A percentile compares a stretch with the other conserved stretches of the same genome.
These are phyloP conservation scores for Podospora appendiculata DNA, from an alignment of 495 filamentous ascomycete genomes.

Conservation along the genomic window DNA sequence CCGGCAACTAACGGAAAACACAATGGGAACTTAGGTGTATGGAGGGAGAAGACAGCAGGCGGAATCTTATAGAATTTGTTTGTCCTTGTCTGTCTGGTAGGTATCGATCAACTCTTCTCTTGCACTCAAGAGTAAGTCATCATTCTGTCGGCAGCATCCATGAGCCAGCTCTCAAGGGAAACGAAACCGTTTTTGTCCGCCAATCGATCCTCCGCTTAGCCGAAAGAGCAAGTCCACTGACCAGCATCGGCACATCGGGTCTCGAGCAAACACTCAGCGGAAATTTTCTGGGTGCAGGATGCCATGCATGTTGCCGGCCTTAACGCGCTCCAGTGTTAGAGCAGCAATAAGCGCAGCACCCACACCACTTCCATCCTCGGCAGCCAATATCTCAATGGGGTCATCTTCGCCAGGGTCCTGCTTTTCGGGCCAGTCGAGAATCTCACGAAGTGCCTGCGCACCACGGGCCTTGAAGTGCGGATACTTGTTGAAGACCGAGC, in stretches of 20 bases:
- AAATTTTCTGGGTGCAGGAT: conserved; percentile 66
- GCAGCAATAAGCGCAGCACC: conserved; percentile 92
- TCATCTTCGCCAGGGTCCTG: conserved; percentile 58
- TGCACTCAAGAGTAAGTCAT: too few relatives aligned
- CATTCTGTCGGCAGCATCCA: too few relatives aligned
- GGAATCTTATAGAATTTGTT: too few relatives aligned
- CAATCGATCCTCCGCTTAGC: too few relatives aligned
- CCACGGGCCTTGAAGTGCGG: conserved; percentile 92
- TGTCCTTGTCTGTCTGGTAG: too few relatives aligned
- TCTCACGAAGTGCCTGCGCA: conserved; percentile 82
- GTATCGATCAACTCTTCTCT: too few relatives aligned
- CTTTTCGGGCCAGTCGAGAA: conserved; percentile 79
- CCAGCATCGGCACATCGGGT: background rate
- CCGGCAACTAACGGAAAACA: too few relatives aligned
- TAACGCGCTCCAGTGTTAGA: conserved; percentile 78
- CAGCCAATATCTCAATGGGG: conserved; percentile 75
- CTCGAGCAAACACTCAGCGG: conserved; percentile 7
- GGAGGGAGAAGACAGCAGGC: too few relatives aligned
- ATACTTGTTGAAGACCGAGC: conserved; percentile 97
- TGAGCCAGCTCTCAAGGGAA: too few relatives aligned
- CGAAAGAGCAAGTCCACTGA: background rate
- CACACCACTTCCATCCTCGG: conserved; percentile 94
- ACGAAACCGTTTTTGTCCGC: too few relatives aligned
- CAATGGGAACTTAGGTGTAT: too few relatives aligned
- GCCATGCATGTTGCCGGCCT: conserved; percentile 69